Evolutionary conservation across 2,329 filamentous ascomycete species (phyloP).

Genomic region (Aphanocladium album): DNA sequence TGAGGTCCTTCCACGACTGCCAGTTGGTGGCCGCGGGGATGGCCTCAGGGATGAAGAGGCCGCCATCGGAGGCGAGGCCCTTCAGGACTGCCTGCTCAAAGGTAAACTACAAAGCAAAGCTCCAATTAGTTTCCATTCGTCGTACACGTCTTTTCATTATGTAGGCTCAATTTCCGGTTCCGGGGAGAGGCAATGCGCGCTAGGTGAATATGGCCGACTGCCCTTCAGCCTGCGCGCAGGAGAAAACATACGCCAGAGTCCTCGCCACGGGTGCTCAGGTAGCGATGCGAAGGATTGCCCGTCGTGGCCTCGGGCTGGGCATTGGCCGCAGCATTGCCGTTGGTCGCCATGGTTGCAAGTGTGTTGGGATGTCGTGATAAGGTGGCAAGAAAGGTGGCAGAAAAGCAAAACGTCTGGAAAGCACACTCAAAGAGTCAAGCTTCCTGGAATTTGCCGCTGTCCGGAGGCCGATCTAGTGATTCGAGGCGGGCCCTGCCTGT

Average conservation of each 20-base stretch:
- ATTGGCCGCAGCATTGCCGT: slow-evolving; percentile 28
- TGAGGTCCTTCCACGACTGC: slow-evolving; percentile 71
- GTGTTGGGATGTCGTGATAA: too few relatives aligned
- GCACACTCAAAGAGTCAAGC: neutral
- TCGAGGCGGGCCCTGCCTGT: too few relatives aligned
- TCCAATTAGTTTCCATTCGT: slow-evolving; percentile 6
- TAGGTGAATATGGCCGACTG: neutral
- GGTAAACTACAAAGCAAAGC: slow-evolving; percentile 55
- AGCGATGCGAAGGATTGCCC: slow-evolving; percentile 43
- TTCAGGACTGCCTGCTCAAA: slow-evolving; percentile 91
- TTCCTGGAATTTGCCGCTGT: neutral
- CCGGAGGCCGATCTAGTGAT: neutral
- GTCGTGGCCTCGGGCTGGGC: slow-evolving; percentile 27
- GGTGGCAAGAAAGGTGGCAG: too few relatives aligned
- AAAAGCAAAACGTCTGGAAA: neutral
- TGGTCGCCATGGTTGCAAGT: slow-evolving; percentile 35
- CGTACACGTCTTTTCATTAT: neutral
- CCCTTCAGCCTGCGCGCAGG: neutral
- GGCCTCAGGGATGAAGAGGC: slow-evolving; percentile 82
- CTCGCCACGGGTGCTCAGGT: slow-evolving; percentile 47
- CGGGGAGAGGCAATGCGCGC: neutral
- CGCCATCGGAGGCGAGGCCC: slow-evolving; percentile 79
- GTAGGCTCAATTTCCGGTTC: neutral
- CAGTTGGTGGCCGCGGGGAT: slow-evolving; percentile 54
- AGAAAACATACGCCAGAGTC: slow-evolving; percentile 39